Conservation (phyloP, 345 rosid genomes). For the Salix arbutifolia region DNA sequence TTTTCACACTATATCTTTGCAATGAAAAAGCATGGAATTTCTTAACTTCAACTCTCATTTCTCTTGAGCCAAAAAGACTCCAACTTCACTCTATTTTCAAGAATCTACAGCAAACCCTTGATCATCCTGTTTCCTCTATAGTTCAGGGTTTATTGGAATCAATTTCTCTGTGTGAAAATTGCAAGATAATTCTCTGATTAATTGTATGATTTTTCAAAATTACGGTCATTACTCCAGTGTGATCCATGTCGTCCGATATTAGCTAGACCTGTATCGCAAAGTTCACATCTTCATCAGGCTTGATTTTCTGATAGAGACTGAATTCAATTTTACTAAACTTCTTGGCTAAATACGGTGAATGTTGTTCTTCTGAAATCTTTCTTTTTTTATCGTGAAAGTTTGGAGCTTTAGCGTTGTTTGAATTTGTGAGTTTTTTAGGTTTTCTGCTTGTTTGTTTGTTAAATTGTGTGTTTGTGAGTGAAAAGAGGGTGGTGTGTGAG, state of each 20-base stretch:
- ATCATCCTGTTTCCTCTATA: background rate
- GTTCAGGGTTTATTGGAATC: background rate
- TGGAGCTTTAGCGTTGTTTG: background rate
- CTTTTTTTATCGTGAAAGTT: slow-evolving; percentile 20
- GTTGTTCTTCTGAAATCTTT: background rate
- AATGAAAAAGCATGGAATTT: background rate
- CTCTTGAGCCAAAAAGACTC: slow-evolving; percentile 11
- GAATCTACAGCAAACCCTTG: background rate
- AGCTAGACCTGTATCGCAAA: slow-evolving; percentile 36
- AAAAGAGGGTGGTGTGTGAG: slow-evolving; percentile 12
- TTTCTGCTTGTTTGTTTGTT: background rate
- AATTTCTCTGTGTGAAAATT: background rate
- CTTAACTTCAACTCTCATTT: background rate
- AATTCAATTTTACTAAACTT: background rate
- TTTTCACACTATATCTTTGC: background rate
- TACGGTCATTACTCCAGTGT: slow-evolving; percentile 7
- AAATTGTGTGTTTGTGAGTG: slow-evolving; percentile 10
- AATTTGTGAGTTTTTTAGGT: slow-evolving; percentile 13
- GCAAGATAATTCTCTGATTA: background rate
- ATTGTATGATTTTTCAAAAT: background rate
- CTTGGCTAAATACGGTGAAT: slow-evolving; percentile 19
- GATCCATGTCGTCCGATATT: slow-evolving; percentile 86
- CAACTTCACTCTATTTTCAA: background rate
- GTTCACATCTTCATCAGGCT: background rate
- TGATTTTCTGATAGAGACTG: background rate